Base-by-base conservation (phyloP, 78 protist genomes). In the Pigoraptor vietnamica region DNA sequence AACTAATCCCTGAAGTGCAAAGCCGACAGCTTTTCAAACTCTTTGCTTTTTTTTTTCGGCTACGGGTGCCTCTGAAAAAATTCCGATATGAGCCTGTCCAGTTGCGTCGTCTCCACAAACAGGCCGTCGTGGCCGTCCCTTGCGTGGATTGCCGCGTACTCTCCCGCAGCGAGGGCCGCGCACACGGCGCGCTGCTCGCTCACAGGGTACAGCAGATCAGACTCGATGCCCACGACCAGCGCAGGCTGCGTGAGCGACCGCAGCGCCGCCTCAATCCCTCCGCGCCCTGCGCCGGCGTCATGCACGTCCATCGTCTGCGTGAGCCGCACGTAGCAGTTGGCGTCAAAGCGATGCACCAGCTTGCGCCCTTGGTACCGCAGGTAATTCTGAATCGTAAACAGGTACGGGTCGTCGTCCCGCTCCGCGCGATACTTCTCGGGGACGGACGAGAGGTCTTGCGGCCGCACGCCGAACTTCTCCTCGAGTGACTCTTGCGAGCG, bases 71-170 rank as follows among this genome's bases (percentile, higher is more conserved):
- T n/a, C n/a, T n/a, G n/a, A 48, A 48, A 48, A 14, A 21, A 48
- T 14, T 48, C 67, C 14, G 67, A 48, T 48, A 48, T 48, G 67
- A 48, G 6, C 29, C 29, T 14, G 14, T 48, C 67, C 67, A 48
- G 67, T 14, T 48, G 67, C 67, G 6, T 6, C 14, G 67, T 48
- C 67, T 90, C 92, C 23, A 90, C 38, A 24, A 90, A 36, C 23
- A 90, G 67, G 55, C 84, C 81, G 35, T 90, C 92, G 92, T 90
- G 92, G 2, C 92, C 92, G 92, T 90, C 87, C 0, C 36, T 19
- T 14, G 92, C 33, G 1, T 14, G 33, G 40, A 90, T 37, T 25
- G 40, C 2, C 35, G n/a, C 38, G 19, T 48, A 24, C 40, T 35
- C 35, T 19, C 84, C 40, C 40, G 55, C 24, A 23, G 88, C 56